Base-by-base conservation (phyloP, 768 basidiomycete genomes). In the Pisolithus orientalis region DNA sequence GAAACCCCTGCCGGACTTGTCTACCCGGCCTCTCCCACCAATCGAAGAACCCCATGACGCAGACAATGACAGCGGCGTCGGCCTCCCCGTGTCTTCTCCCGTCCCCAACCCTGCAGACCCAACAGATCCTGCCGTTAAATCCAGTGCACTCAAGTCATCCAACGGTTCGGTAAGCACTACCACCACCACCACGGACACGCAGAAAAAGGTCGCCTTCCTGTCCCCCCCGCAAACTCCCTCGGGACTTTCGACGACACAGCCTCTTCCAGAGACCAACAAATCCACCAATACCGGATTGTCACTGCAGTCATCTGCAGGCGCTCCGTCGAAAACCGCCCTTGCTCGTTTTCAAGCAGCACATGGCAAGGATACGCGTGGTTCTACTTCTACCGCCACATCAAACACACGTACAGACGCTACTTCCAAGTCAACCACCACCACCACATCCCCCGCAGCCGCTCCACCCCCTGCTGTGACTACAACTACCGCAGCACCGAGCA, bases 191-290 rank as follows among this genome's bases (percentile, higher is more conserved):
- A 66, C 66, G 55, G 85, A 86, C 57, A 73, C 80, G 31, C 80
- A 80, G 62, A 93, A 93, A 76, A 90, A 90, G 71, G 90, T 93
- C 43, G 90, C 89, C 27, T 93, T 93, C 70, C 77, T 87, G 61
- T 89, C 88, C 28, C 88, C 89, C 46, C 82, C 86, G 13, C 86
- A 85, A 28, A 86, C 87, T 0, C 83, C 85, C 47, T 68, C 74
- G 38, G 77, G 71, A 54, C 72, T 77, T 54, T 63, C 64, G 49
- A 54, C 65, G 56, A 80, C 84, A 66, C 77, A 75, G 62, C 66
- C 75, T 48, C 70, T 82, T 50, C 77, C 80, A 44, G 76, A 79
- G 55, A 69, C 75, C 49, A 57, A 67, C 56, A 57, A 58, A 65
- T 58, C 63, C 65, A 55, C 59, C 54, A 67, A 58, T 60, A 57